A percentile compares a stretch with the other conserved stretches of the same genome.
Conservation (phyloP, 306 rosid genomes). For the Inga leiocalycina region DNA sequence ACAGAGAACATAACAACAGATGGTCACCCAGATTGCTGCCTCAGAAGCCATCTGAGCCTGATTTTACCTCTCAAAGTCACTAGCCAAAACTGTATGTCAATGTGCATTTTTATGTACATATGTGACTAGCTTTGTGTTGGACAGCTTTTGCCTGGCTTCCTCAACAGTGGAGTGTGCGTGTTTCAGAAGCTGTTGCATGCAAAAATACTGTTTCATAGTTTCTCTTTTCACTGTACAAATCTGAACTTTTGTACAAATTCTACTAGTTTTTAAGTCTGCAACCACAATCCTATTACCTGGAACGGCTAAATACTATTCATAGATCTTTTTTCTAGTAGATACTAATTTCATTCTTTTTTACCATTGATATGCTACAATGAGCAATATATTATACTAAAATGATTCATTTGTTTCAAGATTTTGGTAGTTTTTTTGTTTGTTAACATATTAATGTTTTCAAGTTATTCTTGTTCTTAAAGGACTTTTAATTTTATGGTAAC, state of each 20-base stretch:
- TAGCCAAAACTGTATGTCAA: not conserved
- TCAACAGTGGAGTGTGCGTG: not conserved
- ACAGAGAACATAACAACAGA: constrained; percentile 21
- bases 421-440: no score
- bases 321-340: not conserved
- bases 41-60: constrained; percentile 69
- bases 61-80: constrained; percentile 43
- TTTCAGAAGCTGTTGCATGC: not conserved
- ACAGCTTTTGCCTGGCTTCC: not conserved
- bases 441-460: no score
- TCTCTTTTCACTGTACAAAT: not conserved
- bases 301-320: no score
- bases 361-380: no score
- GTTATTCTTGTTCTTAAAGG: no score
- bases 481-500: no score
- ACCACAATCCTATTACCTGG: not conserved
- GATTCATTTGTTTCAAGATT: no score
- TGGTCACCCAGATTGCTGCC: constrained; percentile 31
- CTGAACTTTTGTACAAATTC: not conserved
- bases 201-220: not conserved
- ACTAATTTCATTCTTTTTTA: no score
- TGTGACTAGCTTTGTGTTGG: not conserved
- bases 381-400: no score
- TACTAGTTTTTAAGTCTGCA: not conserved
- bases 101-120: not conserved